phyloP scores from a whole-genome alignment of 495 filamentous ascomycete genomes.

The Penicillium subrubescens region DNA sequence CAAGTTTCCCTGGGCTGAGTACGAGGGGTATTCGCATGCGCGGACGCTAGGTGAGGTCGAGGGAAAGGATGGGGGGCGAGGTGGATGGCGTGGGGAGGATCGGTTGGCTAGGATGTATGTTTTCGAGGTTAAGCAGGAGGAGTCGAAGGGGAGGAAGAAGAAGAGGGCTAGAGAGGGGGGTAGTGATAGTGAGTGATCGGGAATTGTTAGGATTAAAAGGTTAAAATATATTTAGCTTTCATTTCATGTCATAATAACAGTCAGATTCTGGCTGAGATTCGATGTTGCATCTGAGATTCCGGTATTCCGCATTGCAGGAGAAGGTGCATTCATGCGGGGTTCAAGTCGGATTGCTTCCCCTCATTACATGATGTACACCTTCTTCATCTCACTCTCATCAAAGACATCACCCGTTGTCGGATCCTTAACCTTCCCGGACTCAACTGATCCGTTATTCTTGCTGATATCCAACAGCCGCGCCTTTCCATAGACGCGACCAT shows the following conservation, averaged over 20 bases:
- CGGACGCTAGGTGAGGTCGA: constrained; percentile 81
- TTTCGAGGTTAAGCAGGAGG: constrained; percentile 68
- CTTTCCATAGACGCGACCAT: constrained; percentile 81
- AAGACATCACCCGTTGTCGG: constrained; percentile 74
- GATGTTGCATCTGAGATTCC: not conserved
- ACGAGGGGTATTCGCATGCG: constrained; percentile 86
- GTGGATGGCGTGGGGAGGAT: constrained; percentile 79
- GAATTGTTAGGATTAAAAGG: not conserved
- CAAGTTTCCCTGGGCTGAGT: constrained; percentile 69
- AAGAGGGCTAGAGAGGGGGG: constrained; percentile 48
- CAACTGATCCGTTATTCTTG: constrained; percentile 57
- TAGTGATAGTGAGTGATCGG: constrained; percentile 38
- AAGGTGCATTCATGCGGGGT: not conserved
- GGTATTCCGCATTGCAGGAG: not conserved
- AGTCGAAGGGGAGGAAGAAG: constrained; percentile 19
- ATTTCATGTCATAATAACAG: not conserved
- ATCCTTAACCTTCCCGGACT: constrained; percentile 72
- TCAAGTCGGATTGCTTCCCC: not conserved
- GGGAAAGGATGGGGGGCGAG: constrained; percentile 54
- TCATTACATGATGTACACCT: constrained; percentile 80
- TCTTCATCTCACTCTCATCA: constrained; percentile 64
- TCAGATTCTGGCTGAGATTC: constrained; percentile 2
- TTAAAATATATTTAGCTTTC: not conserved
- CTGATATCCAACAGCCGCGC: constrained; percentile 74
- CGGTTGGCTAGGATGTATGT: constrained; percentile 75